Percentiles rank a stretch among this genome's conserved stretches.
phyloP scores from a whole-genome alignment of 2,329 filamentous ascomycete species.

The Aureobasidium namibiae region DNA sequence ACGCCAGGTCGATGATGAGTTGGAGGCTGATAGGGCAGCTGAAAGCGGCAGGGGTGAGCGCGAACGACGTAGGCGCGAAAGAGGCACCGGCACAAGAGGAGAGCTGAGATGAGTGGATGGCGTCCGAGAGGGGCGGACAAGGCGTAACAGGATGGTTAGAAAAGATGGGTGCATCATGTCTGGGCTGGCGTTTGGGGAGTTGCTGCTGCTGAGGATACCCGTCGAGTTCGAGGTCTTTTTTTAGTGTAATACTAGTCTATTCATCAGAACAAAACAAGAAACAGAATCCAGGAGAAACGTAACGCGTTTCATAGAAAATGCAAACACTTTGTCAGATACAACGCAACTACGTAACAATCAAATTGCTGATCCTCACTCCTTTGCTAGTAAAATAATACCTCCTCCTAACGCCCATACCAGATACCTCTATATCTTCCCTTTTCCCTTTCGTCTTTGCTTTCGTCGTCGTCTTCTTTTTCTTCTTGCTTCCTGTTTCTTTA shows the following conservation, averaged over 20 bases:
- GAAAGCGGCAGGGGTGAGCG: slow-evolving; percentile 50
- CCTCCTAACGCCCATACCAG: slow-evolving; percentile 64
- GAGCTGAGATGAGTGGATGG: slow-evolving; percentile 26
- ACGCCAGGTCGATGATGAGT: slow-evolving; percentile 58
- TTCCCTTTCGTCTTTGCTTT: slow-evolving; percentile 55
- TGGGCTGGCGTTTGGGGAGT: neutral
- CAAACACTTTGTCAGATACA: too few species aligned
- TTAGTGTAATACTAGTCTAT: too few species aligned
- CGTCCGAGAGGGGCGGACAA: neutral
- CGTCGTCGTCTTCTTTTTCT: slow-evolving; percentile 30
- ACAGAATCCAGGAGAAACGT: too few species aligned
- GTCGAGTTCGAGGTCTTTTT: too few species aligned
- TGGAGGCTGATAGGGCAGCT: slow-evolving; percentile 58
- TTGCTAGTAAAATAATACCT: slow-evolving; percentile 75
- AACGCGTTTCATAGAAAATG: too few species aligned
- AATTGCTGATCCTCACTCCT: slow-evolving; percentile 69
- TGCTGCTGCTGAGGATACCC: too few species aligned
- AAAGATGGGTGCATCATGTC: neutral
- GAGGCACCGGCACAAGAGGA: slow-evolving; percentile 36
- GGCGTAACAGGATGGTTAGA: neutral
- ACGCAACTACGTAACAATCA: slow-evolving; percentile 36
- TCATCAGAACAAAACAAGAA: too few species aligned
- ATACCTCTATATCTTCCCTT: slow-evolving; percentile 16
- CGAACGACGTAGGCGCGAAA: slow-evolving; percentile 33
- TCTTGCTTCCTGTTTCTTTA: slow-evolving; percentile 9